Evolutionary conservation across 345 rosid species (phyloP).

Genomic region (Firmiana major): DNA sequence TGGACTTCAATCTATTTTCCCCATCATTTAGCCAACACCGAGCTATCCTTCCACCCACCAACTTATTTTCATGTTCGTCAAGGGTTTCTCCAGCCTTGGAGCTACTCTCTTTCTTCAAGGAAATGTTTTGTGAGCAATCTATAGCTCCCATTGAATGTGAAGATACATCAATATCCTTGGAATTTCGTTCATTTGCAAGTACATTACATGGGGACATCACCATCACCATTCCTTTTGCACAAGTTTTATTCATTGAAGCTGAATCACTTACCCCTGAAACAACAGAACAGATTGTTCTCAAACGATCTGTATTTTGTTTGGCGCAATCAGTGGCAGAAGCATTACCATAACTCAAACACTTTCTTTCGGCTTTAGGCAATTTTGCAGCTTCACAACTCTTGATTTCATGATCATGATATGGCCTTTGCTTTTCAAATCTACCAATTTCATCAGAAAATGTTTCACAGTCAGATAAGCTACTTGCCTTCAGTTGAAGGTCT

Average conservation of each 20-base stretch:
- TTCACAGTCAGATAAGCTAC: constrained; percentile 1
- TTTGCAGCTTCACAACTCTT: constrained; percentile 20
- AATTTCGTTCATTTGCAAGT: neutral
- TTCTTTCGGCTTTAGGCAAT: constrained; percentile 6
- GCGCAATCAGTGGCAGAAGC: neutral
- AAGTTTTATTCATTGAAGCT: constrained; percentile 5
- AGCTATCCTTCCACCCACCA: neutral
- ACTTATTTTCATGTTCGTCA: constrained; percentile 1
- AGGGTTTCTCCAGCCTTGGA: constrained; percentile 9
- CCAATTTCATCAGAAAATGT: neutral
- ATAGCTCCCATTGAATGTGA: neutral
- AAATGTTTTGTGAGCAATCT: neutral
- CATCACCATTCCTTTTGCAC: neutral
- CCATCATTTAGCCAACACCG: neutral
- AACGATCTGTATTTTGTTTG: constrained; percentile 12
- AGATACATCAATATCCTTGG: constrained; percentile 1
- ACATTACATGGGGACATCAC: neutral
- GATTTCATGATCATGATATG: constrained; percentile 12
- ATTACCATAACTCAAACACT: neutral
- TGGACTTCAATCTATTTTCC: constrained; percentile 7
- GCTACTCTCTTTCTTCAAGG: constrained; percentile 18
- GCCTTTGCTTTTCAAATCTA: constrained; percentile 10
- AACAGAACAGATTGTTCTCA: constrained; percentile 7
- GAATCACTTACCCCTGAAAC: constrained; percentile 15
- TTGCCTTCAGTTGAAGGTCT: neutral